Base-by-base conservation (phyloP, 371 early-diverging fungal species). In the Mortierella polycephala region DNA sequence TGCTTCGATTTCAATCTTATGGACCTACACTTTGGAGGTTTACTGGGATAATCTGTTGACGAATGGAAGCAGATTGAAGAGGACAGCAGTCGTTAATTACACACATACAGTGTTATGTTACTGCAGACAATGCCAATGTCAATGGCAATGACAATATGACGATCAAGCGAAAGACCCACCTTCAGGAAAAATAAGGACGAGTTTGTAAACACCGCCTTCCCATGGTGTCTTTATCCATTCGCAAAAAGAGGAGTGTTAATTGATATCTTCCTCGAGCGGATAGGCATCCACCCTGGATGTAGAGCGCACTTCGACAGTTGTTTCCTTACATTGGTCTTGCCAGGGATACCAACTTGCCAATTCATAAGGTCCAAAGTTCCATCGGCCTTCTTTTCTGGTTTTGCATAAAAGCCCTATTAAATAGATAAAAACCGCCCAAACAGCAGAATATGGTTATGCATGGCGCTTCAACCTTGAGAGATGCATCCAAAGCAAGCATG, bases 291-390 rank as follows among this genome's bases (percentile, higher is more conserved):
- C 57, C n/a, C 57, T 30, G 30, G 4, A 1, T 30, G 30, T 4
- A 30, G 4, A 37, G 9, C 30, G 45, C 37, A 23, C 16, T 40
- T 2, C 41, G n/a, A 11, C 18, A 52, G 18, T 1, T 8, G 30
- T 5, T 1, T 56, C 52, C 83, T 77, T 86, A 90, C 90, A 54
- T 83, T 84, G 53, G 85, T 81, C 82, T 93, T 92, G 75, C 98
- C 99, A 40, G 99, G 99, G 75, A 99, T 98, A 46, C 98, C 98
- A 46, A 93, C 95, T 30, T 92, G 85, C 99, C 99, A 99, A 47
- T 81, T 85, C 90, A 94, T 91, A 51, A 99, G 83, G 82, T 98
- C 93, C 57, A 96, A 74, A 6, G 91, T 87, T 40, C 88, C 92
- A 80, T 97, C 95, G 0, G 83, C 82, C 61, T 90, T 91, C 84